Percentiles rank a stretch among this genome's conserved stretches.
phyloP scores from a whole-genome alignment of 257 asterid genomes.

The Solanum tarijense region DNA sequence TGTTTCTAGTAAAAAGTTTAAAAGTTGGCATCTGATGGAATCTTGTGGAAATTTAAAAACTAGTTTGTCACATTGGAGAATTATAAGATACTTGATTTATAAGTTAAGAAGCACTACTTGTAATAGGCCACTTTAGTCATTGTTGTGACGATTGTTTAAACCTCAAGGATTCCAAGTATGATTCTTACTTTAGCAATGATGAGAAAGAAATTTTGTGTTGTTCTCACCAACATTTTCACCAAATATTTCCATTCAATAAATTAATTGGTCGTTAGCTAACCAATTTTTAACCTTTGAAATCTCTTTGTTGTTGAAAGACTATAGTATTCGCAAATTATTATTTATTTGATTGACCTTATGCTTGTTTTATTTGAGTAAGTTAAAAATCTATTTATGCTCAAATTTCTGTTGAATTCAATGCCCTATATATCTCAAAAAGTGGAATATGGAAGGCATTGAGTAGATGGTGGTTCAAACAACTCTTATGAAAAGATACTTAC shows the following conservation, averaged over 20 bases:
- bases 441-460: not conserved
- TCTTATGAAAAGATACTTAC: not conserved
- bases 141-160: not conserved
- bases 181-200: not conserved
- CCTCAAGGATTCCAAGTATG: not conserved
- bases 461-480: not conserved
- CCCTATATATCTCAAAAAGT: not conserved
- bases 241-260: not conserved
- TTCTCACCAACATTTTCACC: not conserved
- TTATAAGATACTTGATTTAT: not conserved
- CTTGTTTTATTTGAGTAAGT: too few species aligned
- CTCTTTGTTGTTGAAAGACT: not conserved
- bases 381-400: not conserved
- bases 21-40: not conserved
- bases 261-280: not conserved
- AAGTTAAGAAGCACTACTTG: slow-evolving; percentile 1
- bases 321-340: not conserved
- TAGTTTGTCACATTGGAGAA: not conserved
- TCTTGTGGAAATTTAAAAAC: not conserved
- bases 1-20: not conserved
- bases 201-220: not conserved
- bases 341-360: not conserved
- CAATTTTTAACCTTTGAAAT: not conserved
- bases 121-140: not conserved
- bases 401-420: not conserved